These are phyloP conservation scores for Onygena corvina DNA, from an alignment of 2,329 filamentous ascomycete genomes.

Conservation along the genomic window DNA sequence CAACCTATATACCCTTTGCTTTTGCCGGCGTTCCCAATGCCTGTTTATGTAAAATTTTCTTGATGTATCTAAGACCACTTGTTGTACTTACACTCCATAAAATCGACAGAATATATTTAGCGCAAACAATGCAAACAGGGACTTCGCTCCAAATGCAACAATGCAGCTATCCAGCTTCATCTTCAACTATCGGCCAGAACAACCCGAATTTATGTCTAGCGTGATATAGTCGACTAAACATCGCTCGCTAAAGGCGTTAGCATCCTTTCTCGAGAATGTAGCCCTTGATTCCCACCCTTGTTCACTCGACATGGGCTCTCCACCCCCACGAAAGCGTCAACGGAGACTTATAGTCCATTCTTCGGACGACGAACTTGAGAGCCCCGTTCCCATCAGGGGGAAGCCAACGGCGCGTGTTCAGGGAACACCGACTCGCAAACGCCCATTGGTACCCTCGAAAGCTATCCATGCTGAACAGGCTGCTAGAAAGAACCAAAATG, in stretches of 20 bases:
- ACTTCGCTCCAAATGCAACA: neutral
- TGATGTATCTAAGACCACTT: constrained; percentile 2
- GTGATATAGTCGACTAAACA: neutral
- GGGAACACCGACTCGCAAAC: neutral
- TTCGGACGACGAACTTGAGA: constrained; percentile 20
- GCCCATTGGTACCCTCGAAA: neutral
- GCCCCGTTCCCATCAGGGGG: constrained; percentile 2
- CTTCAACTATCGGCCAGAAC: neutral
- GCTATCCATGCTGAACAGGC: neutral
- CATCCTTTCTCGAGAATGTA: neutral
- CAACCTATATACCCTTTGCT: constrained; percentile 7
- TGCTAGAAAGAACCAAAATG: neutral
- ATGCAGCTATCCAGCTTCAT: neutral
- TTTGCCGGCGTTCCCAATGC: neutral
- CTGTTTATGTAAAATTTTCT: constrained; percentile 4
- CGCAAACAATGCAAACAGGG: constrained; percentile 6
- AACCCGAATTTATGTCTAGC: too few species aligned
- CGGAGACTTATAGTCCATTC: constrained; percentile 23
- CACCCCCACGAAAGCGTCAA: constrained; percentile 27
- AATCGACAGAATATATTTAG: neutral
- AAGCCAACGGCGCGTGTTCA: neutral
- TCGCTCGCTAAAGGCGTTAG: neutral
- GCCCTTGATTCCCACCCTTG: neutral
- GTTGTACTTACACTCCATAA: neutral
- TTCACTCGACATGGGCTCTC: constrained; percentile 24